These are phyloP conservation scores for Telfairia occidentalis DNA, from an alignment of 331 rosid genomes.

Conservation along the genomic window DNA sequence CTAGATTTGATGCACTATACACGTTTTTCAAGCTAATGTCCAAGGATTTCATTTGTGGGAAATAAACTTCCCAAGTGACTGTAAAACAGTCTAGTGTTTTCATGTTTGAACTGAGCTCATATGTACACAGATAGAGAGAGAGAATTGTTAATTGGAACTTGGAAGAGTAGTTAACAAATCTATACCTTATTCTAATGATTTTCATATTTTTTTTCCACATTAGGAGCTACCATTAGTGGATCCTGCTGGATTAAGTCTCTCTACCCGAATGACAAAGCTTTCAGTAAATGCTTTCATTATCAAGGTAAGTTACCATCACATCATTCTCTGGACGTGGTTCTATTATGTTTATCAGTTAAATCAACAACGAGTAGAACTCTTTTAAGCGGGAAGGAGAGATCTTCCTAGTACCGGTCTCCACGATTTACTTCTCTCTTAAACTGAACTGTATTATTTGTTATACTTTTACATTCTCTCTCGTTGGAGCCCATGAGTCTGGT, in stretches of 20 bases:
- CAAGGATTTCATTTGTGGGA: not conserved
- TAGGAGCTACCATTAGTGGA: conserved; percentile 43
- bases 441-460: not conserved
- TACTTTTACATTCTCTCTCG: not conserved
- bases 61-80: not conserved
- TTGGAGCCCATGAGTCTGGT: not conserved
- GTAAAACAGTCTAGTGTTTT: not conserved
- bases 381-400: not conserved
- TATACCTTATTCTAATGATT: conserved; percentile 4
- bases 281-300: conserved; percentile 49
- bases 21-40: not conserved
- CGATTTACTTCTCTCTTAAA: not conserved
- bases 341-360: not conserved
- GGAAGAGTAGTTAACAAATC: not conserved
- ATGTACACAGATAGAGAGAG: not conserved
- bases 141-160: not conserved
- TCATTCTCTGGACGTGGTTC: not conserved
- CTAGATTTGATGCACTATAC: not conserved
- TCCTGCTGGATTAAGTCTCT: conserved; percentile 27
- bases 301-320: conserved; percentile 37
- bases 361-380: not conserved
- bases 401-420: not conserved
- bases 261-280: conserved; percentile 40
- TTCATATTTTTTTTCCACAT: conserved; percentile 20
- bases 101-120: not conserved